Base-by-base conservation (phyloP, 2,329 filamentous ascomycete species). In the Fusarium devonianum region DNA sequence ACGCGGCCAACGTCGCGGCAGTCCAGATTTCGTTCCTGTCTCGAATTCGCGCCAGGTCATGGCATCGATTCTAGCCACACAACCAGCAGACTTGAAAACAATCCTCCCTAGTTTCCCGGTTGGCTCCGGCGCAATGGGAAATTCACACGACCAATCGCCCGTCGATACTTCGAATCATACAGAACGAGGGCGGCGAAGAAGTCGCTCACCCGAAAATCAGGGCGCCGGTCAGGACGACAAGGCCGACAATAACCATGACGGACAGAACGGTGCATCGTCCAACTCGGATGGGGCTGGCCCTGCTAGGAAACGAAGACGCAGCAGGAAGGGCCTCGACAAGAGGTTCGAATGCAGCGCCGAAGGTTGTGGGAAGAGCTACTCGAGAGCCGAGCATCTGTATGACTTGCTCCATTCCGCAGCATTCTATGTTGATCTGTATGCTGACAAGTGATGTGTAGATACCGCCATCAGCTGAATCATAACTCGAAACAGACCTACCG, bases 381-480 rank as follows among this genome's bases (percentile, higher is more conserved):
- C 93, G 18, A 84, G 94, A 69, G 93, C 94, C 7, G 94, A 97
- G 74, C 94, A 99, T 77, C 78, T 99, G 76, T 97, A 83, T 80
- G 80, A 49, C 25, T 32, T 32, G 21, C 11, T 49, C 64, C 73
- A 17, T 16, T 37, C n/a, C n/a, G 36, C 29, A 28, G 29, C 18
- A 34, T 8, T 21, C 28, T 22, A 22, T 16, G 22, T 12, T n/a
- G 13, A 18, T 18, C 21, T 19, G 10, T 21, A 18, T 34, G 38
- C 58, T 65, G 30, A 59, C 50, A 40, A 11, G 21, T 7, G 29
- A 42, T 18, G 35, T 25, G 14, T 53, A 87, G 84, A 34, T 85
- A 97, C 75, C 86, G 94, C 34, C 93, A 97, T 73, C 92, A 97
- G 74, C 76, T 97, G 62, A 99, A 99, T 70, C 94, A 97, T 74